Base-by-base conservation (phyloP, 78 protist genomes). In the Dictyostelium brefeldianum region DNA sequence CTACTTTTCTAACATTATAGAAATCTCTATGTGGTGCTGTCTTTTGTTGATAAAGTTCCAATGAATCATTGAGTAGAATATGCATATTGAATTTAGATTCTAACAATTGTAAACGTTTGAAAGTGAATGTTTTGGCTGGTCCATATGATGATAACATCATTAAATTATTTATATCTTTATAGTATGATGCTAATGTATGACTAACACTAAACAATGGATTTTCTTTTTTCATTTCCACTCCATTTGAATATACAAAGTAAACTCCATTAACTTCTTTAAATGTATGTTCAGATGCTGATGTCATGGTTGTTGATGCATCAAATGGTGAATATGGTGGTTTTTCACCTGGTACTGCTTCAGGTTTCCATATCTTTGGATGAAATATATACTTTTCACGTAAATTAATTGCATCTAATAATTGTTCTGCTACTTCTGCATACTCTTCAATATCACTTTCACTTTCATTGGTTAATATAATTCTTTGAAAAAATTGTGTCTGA, bases 1-100 rank as follows among this genome's bases (percentile, higher is more conserved):
- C 99, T 27, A 99, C 99, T 91, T 98, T 98, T 62, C 98, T 95
- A 36, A 97, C 96, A 81, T 98, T 98, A 95, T 98, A 98, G 65
- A 98, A 98, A 78, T 98, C 99, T 53, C 99, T 84, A 78, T 98
- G 99, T 14, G 99, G 97, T 64, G 83, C 92, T 10, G 31, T 56
- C 75, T 91, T 91, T 70, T 82, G 84, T 48, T 82, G 91, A 15
- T 73, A 64, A 27, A 91, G 57, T 25, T 91, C 95, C 18, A 64
- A 73, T 15, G 87, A 47, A 67, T 91, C 95, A 78, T 91, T 91
- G 27, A 91, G 78, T 14, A 91, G 83, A 22, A 82, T 91, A 18
- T 91, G 95, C 89, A 91, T 82, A 43, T 91, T 91, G 59, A 70
- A 91, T 59, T 91, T 91, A 4, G 95, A 82, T 56, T 79, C 90